Percentiles rank a stretch among this genome's conserved stretches.
These are phyloP conservation scores for Ichthyophthirius multifiliis DNA, from an alignment of 169 alveolate genomes.

Conservation along the genomic window DNA sequence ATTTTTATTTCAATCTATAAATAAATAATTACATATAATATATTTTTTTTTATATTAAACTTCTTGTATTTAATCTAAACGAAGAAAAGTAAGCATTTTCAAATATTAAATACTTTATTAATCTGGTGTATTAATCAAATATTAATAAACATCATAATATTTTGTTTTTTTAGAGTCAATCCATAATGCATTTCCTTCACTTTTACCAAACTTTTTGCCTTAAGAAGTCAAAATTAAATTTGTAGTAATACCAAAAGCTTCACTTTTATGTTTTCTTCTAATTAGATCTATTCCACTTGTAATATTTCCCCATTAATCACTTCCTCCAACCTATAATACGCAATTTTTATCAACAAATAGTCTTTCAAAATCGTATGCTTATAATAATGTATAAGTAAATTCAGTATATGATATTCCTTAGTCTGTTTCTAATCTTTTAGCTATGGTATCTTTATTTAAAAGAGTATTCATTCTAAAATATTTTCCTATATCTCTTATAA, in stretches of 20 bases:
- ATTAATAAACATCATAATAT: slow-evolving; percentile 42
- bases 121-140: slow-evolving; percentile 49
- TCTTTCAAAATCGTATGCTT: slow-evolving; percentile 57
- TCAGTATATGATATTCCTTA: slow-evolving; percentile 64
- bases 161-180: slow-evolving; percentile 19
- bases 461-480: slow-evolving; percentile 51
- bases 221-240: slow-evolving; percentile 43
- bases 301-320: slow-evolving; percentile 77
- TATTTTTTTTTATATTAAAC: not conserved
- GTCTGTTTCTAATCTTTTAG: slow-evolving; percentile 28
- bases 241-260: slow-evolving; percentile 55
- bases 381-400: slow-evolving; percentile 47
- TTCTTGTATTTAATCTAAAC: slow-evolving; percentile 32
- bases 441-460: slow-evolving; percentile 49
- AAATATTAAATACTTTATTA: slow-evolving; percentile 26
- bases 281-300: slow-evolving; percentile 62
- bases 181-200: slow-evolving; percentile 64
- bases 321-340: slow-evolving; percentile 58
- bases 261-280: slow-evolving; percentile 39
- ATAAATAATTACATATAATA: not conserved
- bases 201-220: slow-evolving; percentile 63
- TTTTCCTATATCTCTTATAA: slow-evolving; percentile 45
- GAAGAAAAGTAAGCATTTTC: slow-evolving; percentile 39
- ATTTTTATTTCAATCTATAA: slow-evolving; percentile 18
- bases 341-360: slow-evolving; percentile 37